These are phyloP conservation scores for Cystofilobasidium macerans DNA, from an alignment of 768 basidiomycete species.

Conservation along the genomic window DNA sequence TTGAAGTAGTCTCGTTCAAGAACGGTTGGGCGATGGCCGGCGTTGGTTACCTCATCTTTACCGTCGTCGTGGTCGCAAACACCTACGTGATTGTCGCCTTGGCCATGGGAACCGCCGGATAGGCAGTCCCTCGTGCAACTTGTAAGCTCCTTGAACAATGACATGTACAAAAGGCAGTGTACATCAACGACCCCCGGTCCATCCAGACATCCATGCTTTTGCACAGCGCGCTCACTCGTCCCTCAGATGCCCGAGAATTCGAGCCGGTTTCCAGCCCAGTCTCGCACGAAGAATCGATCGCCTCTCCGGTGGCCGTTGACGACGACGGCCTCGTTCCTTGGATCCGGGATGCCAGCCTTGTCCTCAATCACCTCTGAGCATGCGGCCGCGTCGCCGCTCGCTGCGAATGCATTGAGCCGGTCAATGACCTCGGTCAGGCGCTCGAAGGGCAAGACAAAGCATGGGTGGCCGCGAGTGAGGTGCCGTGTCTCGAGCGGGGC, in stretches of 20 bases:
- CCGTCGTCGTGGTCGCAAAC: constrained; percentile 60
- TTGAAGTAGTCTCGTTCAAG: constrained; percentile 37
- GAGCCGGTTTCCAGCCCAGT: constrained; percentile 15
- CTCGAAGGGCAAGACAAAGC: constrained; percentile 13
- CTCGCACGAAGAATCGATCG: constrained; percentile 20
- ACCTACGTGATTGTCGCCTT: constrained; percentile 59
- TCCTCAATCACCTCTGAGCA: not conserved
- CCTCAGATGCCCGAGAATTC: constrained; percentile 13
- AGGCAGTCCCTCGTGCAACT: too few relatives aligned
- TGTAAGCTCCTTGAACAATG: too few relatives aligned
- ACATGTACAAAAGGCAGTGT: too few relatives aligned
- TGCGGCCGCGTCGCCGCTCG: not conserved
- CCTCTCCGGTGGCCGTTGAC: constrained; percentile 5
- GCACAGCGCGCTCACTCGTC: too few relatives aligned
- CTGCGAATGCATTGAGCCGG: not conserved
- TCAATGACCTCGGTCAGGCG: not conserved
- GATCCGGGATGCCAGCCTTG: not conserved
- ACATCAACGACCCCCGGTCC: too few relatives aligned
- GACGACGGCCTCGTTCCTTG: not conserved
- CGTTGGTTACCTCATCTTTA: constrained; percentile 53
- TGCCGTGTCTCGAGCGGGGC: constrained; percentile 5
- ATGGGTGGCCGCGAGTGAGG: constrained; percentile 12
- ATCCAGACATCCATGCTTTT: too few relatives aligned
- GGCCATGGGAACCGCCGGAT: constrained; percentile 38
- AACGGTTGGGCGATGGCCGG: constrained; percentile 39